Percentiles rank a stretch among this genome's conserved stretches.
Conservation (phyloP, 2,329 filamentous ascomycete genomes). For the Xylariales sp. region DNA sequence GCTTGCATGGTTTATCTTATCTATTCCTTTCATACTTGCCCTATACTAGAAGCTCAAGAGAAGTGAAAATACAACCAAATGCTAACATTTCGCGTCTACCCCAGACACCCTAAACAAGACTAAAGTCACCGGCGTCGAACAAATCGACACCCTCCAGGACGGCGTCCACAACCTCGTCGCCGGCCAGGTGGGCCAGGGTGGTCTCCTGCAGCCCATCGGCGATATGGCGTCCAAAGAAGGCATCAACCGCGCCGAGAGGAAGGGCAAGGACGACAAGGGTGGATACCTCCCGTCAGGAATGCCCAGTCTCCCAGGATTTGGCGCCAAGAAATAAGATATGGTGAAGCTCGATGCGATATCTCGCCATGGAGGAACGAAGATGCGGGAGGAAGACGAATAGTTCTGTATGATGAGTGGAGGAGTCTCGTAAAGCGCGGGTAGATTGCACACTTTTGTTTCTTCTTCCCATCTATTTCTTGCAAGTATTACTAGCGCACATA, state of each 20-base stretch:
- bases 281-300: conserved; percentile 31
- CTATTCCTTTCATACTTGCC: too few species aligned
- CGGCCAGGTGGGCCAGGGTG: conserved; percentile 64
- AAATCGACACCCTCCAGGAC: conserved; percentile 66
- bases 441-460: too few species aligned
- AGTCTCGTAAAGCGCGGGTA: too few species aligned
- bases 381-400: too few species aligned
- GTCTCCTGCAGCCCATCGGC: conserved; percentile 60
- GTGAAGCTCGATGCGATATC: too few species aligned
- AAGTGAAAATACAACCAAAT: too few species aligned
- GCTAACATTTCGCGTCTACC: too few species aligned
- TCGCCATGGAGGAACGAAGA: too few species aligned
- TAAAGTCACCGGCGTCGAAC: conserved; percentile 63
- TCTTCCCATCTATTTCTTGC: too few species aligned
- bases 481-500: too few species aligned
- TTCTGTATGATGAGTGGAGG: too few species aligned
- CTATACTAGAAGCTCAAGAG: background rate
- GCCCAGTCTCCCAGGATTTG: conserved; percentile 20
- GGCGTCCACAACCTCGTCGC: conserved; percentile 58
- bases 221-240: conserved; percentile 61
- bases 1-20: too few species aligned
- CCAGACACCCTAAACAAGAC: conserved; percentile 63
- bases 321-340: conserved; percentile 1
- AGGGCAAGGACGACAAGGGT: conserved; percentile 59
- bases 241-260: conserved; percentile 59